These are phyloP conservation scores for Cicer cuneatum DNA, from an alignment of 306 rosid species.

Conservation along the genomic window DNA sequence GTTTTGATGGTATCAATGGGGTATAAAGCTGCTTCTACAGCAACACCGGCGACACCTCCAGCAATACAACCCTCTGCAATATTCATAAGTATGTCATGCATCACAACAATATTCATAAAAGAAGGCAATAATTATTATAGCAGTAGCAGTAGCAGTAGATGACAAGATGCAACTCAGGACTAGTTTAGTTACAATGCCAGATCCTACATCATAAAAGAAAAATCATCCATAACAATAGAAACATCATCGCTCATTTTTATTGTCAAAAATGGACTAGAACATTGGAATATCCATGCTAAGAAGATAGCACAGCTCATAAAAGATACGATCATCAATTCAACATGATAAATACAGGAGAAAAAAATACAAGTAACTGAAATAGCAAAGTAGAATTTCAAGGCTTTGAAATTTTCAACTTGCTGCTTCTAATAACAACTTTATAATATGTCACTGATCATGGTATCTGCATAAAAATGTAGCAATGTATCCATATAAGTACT, in stretches of 20 bases:
- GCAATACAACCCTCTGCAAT: constrained; percentile 86
- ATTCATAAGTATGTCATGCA: background rate
- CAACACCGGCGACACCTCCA: constrained; percentile 89
- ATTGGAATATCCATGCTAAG: constrained; percentile 42
- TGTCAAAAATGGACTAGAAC: constrained; percentile 2
- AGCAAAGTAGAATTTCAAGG: constrained; percentile 6
- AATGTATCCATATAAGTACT: background rate
- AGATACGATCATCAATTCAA: constrained; percentile 4
- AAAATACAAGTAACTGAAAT: background rate
- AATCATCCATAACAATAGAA: background rate
- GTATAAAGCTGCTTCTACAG: constrained; percentile 88
- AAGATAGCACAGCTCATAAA: constrained; percentile 5
- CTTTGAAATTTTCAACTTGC: background rate
- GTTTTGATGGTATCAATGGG: constrained; percentile 98
- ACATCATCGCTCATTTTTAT: constrained; percentile 13
- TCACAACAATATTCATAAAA: constrained; percentile 16
- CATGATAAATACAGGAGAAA: background rate
- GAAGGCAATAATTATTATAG: background rate
- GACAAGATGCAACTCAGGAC: constrained; percentile 15
- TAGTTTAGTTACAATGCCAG: constrained; percentile 12
- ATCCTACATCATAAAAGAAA: constrained; percentile 9
- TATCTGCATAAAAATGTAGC: background rate
- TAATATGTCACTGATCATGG: constrained; percentile 3
- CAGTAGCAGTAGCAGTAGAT: background rate
- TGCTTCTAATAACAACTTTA: background rate